Base-by-base conservation (phyloP, 345 rosid genomes). In the Kandelia obovata region DNA sequence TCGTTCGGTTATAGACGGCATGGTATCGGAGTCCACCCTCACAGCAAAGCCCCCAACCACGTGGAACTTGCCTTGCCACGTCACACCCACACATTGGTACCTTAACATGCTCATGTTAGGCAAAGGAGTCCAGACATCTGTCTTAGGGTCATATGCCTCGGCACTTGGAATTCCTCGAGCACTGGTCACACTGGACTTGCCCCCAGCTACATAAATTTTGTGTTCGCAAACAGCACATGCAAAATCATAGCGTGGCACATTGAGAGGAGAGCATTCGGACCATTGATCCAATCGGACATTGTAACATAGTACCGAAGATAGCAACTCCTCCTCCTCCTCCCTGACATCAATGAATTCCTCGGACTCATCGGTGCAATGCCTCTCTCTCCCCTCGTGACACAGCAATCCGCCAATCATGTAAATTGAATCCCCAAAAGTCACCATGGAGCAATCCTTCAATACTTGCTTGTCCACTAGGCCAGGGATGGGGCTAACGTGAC, bases 131-230 rank as follows among this genome's bases (percentile, higher is more conserved):
- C 90, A 88, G 21, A n/a, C 58, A 13, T 80, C 58, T 0, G 19
- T 9, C 1, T 6, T 3, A 3, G 86, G 85, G 70, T 86, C 79
- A 13, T 88, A 83, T 25, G 65, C 73, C 52, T 80, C 84, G 0
- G 84, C 85, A 0, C 69, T 69, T 0, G 83, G 70, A 25, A 80
- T 57, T 5, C 88, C 88, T 3, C 70, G 58, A 0, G 71, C 62
- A 6, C 80, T 72, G 0, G 2, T 58, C 71, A 76, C 49, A 3
- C 46, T n/a, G 20, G 87, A 83, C 65, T 83, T 82, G 5, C 87
- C 90, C 1, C 90, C 90, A 0, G 86, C 90, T 15, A 83, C 87
- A 0, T 79, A 86, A 15, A 83, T 79, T 55, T 75, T 88, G 1
- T 62, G n/a, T 16, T 81, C 83, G 2, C 75, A 75, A 2, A 70